These are phyloP conservation scores for Exophiala oligosperma DNA, from an alignment of 2,329 filamentous ascomycete species.

Conservation along the genomic window DNA sequence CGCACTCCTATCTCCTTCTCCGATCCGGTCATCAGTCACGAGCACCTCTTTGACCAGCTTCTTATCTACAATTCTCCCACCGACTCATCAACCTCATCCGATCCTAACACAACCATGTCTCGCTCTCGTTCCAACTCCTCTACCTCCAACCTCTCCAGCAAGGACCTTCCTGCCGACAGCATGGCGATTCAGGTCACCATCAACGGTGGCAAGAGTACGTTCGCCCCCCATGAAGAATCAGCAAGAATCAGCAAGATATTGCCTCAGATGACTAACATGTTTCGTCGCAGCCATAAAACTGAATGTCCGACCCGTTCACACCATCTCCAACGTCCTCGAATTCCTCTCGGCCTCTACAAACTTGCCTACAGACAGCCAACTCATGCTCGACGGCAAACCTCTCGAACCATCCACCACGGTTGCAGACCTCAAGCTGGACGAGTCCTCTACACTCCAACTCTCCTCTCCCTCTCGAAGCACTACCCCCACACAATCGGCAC, in stretches of 20 bases:
- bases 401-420: slow-evolving; percentile 38
- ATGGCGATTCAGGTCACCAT: slow-evolving; percentile 65
- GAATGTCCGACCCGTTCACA: slow-evolving; percentile 54
- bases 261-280: slow-evolving; percentile 18
- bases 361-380: slow-evolving; percentile 52
- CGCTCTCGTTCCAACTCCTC: slow-evolving; percentile 25
- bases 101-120: slow-evolving; percentile 12
- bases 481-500: slow-evolving; percentile 35
- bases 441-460: slow-evolving; percentile 29
- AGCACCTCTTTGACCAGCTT: slow-evolving; percentile 10
- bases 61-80: slow-evolving; percentile 9
- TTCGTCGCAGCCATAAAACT: slow-evolving; percentile 54
- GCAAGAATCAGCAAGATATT: slow-evolving; percentile 1
- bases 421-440: slow-evolving; percentile 27
- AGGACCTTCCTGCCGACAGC: slow-evolving; percentile 50
- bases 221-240: slow-evolving; percentile 6
- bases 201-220: slow-evolving; percentile 58
- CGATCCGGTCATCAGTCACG: slow-evolving; percentile 21
- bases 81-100: slow-evolving; percentile 2
- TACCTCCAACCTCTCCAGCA: slow-evolving; percentile 30
- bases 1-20: slow-evolving; percentile 24
- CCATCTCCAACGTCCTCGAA: slow-evolving; percentile 56
- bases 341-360: slow-evolving; percentile 60
- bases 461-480: slow-evolving; percentile 41
- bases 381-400: slow-evolving; percentile 60